Evolutionary conservation across 2,329 filamentous ascomycete species (phyloP).

Genomic region (Xylariaceae sp.): DNA sequence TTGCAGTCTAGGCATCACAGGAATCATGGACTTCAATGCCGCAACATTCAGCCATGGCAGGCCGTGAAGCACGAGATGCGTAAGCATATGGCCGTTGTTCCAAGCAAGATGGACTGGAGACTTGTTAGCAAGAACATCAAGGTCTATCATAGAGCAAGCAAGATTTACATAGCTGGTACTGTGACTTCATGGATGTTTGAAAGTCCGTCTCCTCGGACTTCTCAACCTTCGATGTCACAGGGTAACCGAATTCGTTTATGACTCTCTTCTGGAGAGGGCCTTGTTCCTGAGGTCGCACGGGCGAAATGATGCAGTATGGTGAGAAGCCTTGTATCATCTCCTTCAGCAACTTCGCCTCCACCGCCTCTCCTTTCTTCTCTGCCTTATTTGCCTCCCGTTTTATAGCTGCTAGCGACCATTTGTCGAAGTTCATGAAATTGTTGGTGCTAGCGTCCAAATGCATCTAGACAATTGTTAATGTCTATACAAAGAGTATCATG

Average conservation of each 20-base stretch:
- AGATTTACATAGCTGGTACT: constrained; percentile 21
- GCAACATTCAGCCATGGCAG: constrained; percentile 34
- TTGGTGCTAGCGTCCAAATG: constrained; percentile 13
- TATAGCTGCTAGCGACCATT: too few relatives aligned
- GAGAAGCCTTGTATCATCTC: constrained; percentile 16
- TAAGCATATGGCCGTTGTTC: constrained; percentile 30
- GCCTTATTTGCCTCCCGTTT: too few relatives aligned
- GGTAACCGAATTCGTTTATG: constrained; percentile 7
- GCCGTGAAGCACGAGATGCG: constrained; percentile 35
- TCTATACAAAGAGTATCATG: background rate
- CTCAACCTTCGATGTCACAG: constrained; percentile 3
- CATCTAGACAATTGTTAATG: constrained; percentile 30
- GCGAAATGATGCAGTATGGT: constrained; percentile 12
- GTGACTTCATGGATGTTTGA: background rate
- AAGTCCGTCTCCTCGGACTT: background rate
- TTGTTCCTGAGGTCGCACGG: constrained; percentile 8
- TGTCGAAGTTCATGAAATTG: too few relatives aligned
- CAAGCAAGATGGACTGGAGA: constrained; percentile 19
- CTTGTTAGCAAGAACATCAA: constrained; percentile 4
- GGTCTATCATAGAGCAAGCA: background rate
- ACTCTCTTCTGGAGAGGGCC: background rate
- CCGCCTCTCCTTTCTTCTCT: background rate
- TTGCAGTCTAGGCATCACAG: constrained; percentile 30
- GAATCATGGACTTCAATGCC: constrained; percentile 31
- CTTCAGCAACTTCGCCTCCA: too few relatives aligned